A percentile compares a stretch with the other conserved stretches of the same genome.
phyloP scores from a whole-genome alignment of 768 basidiomycete genomes.

The Termitomyces sp. region DNA sequence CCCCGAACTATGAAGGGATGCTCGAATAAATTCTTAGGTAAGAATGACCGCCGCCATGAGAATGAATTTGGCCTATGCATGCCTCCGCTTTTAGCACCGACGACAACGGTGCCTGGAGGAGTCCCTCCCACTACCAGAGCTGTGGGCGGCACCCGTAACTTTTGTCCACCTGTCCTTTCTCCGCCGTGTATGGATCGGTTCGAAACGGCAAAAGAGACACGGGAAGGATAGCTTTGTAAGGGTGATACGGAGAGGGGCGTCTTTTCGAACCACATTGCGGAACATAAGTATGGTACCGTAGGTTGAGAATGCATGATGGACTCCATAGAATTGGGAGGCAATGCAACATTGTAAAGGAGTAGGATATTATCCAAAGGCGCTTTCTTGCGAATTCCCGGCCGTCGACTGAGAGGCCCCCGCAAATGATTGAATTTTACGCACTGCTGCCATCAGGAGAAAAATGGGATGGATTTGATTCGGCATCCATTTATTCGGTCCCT shows the following conservation, averaged over 20 bases:
- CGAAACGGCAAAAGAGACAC: conserved; percentile 10
- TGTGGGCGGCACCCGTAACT: conserved; percentile 16
- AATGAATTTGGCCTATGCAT: conserved; percentile 24
- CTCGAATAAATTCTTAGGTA: conserved; percentile 24
- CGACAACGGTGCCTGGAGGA: conserved; percentile 16
- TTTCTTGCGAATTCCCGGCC: conserved; percentile 9
- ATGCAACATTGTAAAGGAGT: conserved; percentile 13
- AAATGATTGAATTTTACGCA: conserved; percentile 11
- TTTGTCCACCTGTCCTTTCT: conserved; percentile 6
- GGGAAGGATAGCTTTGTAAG: conserved; percentile 10
- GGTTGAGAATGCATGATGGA: conserved; percentile 24
- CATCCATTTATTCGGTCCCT: conserved; percentile 20
- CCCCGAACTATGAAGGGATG: conserved; percentile 33
- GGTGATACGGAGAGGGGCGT: conserved; percentile 18
- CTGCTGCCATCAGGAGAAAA: conserved; percentile 16
- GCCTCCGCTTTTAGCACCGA: conserved; percentile 16
- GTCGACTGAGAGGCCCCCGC: conserved; percentile 14
- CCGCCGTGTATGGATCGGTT: not conserved
- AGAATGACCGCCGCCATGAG: conserved; percentile 23
- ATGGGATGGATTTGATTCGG: conserved; percentile 22
- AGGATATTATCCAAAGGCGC: conserved; percentile 10
- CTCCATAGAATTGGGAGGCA: conserved; percentile 18
- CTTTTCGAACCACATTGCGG: conserved; percentile 24
- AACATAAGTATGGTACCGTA: conserved; percentile 19
- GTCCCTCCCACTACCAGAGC: conserved; percentile 19